These are phyloP conservation scores for Hordeum marinum DNA, from an alignment of 176 grass and related monocot species.

Conservation along the genomic window DNA sequence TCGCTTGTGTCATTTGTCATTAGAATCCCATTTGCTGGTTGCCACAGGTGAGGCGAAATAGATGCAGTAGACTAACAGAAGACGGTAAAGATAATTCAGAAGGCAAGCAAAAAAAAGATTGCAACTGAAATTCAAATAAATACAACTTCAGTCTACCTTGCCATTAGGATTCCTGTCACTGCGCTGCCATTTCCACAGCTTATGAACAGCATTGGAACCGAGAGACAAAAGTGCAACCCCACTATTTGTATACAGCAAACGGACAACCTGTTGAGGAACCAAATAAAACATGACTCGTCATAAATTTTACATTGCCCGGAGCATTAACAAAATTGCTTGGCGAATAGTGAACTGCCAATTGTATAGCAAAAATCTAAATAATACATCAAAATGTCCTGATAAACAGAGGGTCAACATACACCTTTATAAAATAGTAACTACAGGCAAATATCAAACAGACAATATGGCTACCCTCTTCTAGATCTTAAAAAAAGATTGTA, in stretches of 20 bases:
- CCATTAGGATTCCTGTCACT: conserved; percentile 87
- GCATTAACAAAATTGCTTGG: not conserved
- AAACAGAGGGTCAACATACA: not conserved
- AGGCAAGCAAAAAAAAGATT: conserved; percentile 25
- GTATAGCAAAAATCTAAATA: not conserved
- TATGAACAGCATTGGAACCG: conserved; percentile 92
- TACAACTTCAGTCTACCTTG: conserved; percentile 53
- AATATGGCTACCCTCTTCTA: not conserved
- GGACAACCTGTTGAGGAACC: conserved; percentile 64
- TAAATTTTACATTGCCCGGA: not conserved
- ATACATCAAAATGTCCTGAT: not conserved
- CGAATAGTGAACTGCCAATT: not conserved
- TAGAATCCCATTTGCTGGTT: conserved; percentile 88
- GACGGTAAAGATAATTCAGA: conserved; percentile 21
- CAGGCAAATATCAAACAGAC: not conserved
- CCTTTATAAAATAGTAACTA: not conserved
- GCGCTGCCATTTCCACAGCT: conserved; percentile 96
- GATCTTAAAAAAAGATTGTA: not conserved
- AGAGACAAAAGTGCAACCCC: conserved; percentile 83
- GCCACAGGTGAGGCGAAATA: conserved; percentile 81
- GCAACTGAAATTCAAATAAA: conserved; percentile 1
- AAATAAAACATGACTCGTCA: conserved; percentile 5
- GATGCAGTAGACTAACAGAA: conserved; percentile 82
- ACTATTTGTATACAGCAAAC: conserved; percentile 87
- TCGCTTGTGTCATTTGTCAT: conserved; percentile 95